A percentile compares a stretch with the other conserved stretches of the same genome.
phyloP scores from a whole-genome alignment of 139 green algal genomes.

The Spirogloea muscicola region DNA sequence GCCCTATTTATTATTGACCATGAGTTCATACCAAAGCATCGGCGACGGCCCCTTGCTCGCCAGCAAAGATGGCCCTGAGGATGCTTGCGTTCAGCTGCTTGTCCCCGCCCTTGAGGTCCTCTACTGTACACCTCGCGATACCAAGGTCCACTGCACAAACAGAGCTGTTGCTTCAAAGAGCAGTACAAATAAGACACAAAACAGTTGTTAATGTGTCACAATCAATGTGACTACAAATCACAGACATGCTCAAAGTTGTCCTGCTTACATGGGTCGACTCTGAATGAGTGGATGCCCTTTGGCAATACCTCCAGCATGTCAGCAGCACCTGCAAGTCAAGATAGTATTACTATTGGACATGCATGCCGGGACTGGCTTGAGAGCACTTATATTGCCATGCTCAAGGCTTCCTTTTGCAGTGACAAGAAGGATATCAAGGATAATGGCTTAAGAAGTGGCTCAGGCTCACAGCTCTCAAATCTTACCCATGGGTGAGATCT shows the following conservation, averaged over 20 bases:
- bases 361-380: no score
- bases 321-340: slow-evolving; percentile 62
- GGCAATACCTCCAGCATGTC: slow-evolving; percentile 82
- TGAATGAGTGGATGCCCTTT: slow-evolving; percentile 52
- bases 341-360: no score
- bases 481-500: slow-evolving; percentile 90
- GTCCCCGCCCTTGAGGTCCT: slow-evolving; percentile 89
- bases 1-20: background rate
- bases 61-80: slow-evolving; percentile 79
- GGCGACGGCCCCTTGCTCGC: slow-evolving; percentile 73
- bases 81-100: slow-evolving; percentile 76
- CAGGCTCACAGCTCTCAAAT: background rate
- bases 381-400: no score
- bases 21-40: slow-evolving; percentile 76
- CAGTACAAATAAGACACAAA: background rate
- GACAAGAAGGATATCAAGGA: no score
- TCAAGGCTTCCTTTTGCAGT: background rate
- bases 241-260: background rate
- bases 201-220: background rate
- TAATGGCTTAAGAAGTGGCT: no score
- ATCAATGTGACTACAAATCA: background rate
- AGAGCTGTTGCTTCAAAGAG: no score
- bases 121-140: slow-evolving; percentile 81
- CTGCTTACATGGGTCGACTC: slow-evolving; percentile 34
- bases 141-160: slow-evolving; percentile 75